phyloP scores from a whole-genome alignment of 2,329 filamentous ascomycete genomes.

The Fusarium longipes region DNA sequence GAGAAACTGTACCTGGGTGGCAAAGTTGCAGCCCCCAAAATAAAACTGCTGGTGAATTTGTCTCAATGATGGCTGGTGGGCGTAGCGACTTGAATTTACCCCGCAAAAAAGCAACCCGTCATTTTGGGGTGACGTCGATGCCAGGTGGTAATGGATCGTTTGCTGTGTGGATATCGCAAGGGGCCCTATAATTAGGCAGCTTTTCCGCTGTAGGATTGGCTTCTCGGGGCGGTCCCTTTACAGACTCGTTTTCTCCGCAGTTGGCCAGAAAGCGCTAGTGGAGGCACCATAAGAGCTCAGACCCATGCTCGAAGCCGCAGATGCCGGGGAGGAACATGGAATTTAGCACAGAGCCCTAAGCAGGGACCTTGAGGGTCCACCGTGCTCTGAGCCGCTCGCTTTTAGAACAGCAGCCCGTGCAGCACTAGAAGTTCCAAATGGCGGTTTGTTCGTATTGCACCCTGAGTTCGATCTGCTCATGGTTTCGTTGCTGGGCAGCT shows the following conservation, averaged over 20 bases:
- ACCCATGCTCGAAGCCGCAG: conserved; percentile 23
- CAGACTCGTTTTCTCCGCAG: conserved; percentile 36
- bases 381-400: conserved; percentile 15
- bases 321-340: conserved; percentile 25
- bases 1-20: conserved; percentile 23
- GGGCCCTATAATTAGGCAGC: conserved; percentile 23
- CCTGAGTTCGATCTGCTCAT: not conserved
- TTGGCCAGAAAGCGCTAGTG: conserved; percentile 19
- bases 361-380: conserved; percentile 11
- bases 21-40: conserved; percentile 15
- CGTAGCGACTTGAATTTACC: conserved; percentile 26
- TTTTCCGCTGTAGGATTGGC: conserved; percentile 27
- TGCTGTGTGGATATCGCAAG: conserved; percentile 9
- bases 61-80: conserved; percentile 8
- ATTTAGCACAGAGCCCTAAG: not conserved
- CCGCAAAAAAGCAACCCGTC: conserved; percentile 37
- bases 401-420: not conserved
- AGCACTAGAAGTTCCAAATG: not conserved
- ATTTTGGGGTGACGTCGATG: conserved; percentile 41
- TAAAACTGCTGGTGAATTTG: conserved; percentile 22
- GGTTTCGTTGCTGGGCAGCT: conserved; percentile 1
- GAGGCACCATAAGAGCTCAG: not conserved
- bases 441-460: conserved; percentile 3
- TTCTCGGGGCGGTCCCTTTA: conserved; percentile 25
- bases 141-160: conserved; percentile 18